Base-by-base conservation (phyloP, 768 basidiomycete species). In the Boletus vinaceobasis region DNA sequence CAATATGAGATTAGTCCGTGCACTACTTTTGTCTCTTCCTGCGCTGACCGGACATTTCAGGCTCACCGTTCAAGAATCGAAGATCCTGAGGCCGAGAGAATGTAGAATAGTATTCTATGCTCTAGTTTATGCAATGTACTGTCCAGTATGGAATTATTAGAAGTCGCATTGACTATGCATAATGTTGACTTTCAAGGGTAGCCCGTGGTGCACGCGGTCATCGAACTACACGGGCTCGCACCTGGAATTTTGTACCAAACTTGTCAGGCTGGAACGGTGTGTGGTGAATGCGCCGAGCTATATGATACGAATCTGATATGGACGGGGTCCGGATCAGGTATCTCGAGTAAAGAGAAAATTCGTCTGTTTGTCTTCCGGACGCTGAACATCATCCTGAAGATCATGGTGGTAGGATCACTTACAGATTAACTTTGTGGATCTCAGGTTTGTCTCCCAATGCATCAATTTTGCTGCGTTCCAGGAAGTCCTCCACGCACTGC, bases 251-350 rank as follows among this genome's bases (percentile, higher is more conserved):
- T 40, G 69, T 66, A 17, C 71, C 72, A 55, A 72, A 70, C 2
- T 46, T 45, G 17, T 69, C 74, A 27, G 72, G 71, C 9, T 69
- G 68, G 55, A 73, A 81, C 35, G 72, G 70, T 1, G 80, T 83
- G 75, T 83, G 78, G 65, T 93, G 87, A 43, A 86, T 55, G 36
- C 74, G 68, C 47, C 86, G 82, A 19, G 84, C 84, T 26, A 91
- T 70, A 49, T 80, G 81, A 60, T 88, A 81, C 1, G 90, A 90
- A 62, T 91, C 87, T 9, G 86, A 76, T 17, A 76, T 71, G 0
- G 82, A 81, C 3, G 71, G 66, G 50, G 87, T 68, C 33, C 80
- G 81, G 27, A 91, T 74, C 10, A 85, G 59, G 59, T 79, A 82
- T 44, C 81, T 79, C 26, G 84, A 77, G 59, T 72, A 74, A 53